Conservation (phyloP, 805 yeast genomes). For the Metschnikowia anglica region DNA sequence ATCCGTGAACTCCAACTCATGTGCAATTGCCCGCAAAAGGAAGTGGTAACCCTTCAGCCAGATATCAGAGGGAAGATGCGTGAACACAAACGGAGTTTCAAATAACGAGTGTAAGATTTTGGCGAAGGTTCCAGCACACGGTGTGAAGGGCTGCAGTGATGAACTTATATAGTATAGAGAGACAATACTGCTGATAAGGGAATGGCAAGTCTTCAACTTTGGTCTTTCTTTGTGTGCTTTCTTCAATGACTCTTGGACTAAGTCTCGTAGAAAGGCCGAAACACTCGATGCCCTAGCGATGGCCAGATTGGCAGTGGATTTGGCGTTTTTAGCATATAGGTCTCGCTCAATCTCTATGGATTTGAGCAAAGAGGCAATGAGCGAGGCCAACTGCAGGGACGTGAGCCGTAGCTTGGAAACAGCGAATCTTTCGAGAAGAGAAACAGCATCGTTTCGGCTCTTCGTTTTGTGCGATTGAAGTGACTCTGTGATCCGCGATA, state of each 20-base stretch:
- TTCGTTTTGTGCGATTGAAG: constrained; percentile 16
- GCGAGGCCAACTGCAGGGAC: constrained; percentile 24
- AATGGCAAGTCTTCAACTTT: constrained; percentile 25
- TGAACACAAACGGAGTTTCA: constrained; percentile 26
- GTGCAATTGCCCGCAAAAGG: constrained; percentile 21
- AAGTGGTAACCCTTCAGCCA: constrained; percentile 31
- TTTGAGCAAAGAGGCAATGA: constrained; percentile 27
- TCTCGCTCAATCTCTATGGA: constrained; percentile 38
- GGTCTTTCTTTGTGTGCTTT: constrained; percentile 18
- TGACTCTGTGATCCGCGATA: constrained; percentile 15
- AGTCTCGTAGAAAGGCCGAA: constrained; percentile 30
- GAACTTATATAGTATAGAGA: constrained; percentile 19
- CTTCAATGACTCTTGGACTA: constrained; percentile 20
- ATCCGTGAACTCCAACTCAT: constrained; percentile 12
- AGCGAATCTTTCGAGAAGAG: constrained; percentile 10
- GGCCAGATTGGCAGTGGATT: constrained; percentile 21
- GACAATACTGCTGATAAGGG: constrained; percentile 21
- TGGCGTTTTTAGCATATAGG: constrained; percentile 24
- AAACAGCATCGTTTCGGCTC: constrained; percentile 19
- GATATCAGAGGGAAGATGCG: constrained; percentile 30
- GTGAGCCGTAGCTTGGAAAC: constrained; percentile 21
- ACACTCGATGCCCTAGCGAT: constrained; percentile 32
- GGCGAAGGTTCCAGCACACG: constrained; percentile 29
- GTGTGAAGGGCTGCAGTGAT: constrained; percentile 16
- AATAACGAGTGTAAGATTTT: constrained; percentile 24